Base-by-base conservation (phyloP, 148 eudicot genomes). In the Chenopodium formosanum region DNA sequence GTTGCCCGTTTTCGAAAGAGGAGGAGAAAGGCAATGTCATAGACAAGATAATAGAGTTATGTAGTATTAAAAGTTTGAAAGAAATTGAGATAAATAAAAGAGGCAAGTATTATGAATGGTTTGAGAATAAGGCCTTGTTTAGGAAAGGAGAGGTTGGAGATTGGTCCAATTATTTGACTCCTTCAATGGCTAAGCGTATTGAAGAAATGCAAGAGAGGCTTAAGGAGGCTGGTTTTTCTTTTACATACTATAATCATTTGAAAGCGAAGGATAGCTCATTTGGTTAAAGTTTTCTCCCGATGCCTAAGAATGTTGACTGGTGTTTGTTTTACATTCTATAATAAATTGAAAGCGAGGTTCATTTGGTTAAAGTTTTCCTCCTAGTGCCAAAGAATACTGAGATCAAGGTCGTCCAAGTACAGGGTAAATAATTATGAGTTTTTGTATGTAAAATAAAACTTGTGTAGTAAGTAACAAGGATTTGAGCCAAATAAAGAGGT, bases 81-180 rank as follows among this genome's bases (percentile, higher is more conserved):
- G 40, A 74, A 50, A 48, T 48, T 40, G 77, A 74, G 37, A 34
- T 74, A 11, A 74, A 74, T 27, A 74, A 74, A 12, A 74, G n/a
- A 5, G 77, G 77, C 0, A 50, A 16, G 1, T 12, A 0, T 50
- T 11, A 1, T 74, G 37, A 34, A 4, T 25, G 34, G 34, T 16
- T 74, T 74, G 77, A 50, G 40, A 74, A 74, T 20, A 74, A 74
- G 22, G 34, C 34, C 11, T 74, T 74, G 1, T 74, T 74, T 27
- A 48, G 76, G 60, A 74, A 74, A 25, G 76, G 76, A 2, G 76
- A 74, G 9, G n/a, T 74, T 74, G 62, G 62, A 10, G 62, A 50
- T 50, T 74, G 76, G 76, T 23, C 2, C 9, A 74, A 74, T 12
- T 14, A 74, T 20, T 74, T 74, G 17, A 74, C 62, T 74, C 76